A percentile compares a stretch with the other conserved stretches of the same genome.
Conservation (phyloP, 169 alveolate species). For the Ichthyophthirius multifiliis region DNA sequence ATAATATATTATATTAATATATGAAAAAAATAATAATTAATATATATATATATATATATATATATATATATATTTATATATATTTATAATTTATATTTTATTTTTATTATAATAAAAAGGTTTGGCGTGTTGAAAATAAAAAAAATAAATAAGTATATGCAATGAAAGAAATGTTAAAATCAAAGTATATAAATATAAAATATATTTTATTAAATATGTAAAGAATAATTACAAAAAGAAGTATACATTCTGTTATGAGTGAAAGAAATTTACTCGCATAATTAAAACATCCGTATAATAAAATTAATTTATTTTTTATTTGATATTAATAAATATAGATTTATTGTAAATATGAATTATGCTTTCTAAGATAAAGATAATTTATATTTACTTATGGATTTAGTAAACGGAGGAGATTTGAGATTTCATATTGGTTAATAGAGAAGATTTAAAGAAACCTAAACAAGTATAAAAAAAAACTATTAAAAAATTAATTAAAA, state of each 20-base stretch:
- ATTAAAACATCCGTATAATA: conserved; percentile 55
- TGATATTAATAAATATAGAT: conserved; percentile 15
- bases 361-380: conserved; percentile 79
- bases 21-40: no score
- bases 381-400: conserved; percentile 72
- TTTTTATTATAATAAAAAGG: neutral
- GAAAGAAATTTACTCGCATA: conserved; percentile 72
- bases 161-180: conserved; percentile 80
- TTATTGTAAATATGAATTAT: conserved; percentile 76
- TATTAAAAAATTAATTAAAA: neutral
- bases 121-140: conserved; percentile 72
- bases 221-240: conserved; percentile 65
- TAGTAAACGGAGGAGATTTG: conserved; percentile 82
- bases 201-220: neutral
- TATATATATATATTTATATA: no score
- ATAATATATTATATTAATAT: no score
- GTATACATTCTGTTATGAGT: conserved; percentile 69
- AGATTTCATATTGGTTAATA: conserved; percentile 70
- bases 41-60: no score
- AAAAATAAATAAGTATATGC: conserved; percentile 59
- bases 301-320: neutral
- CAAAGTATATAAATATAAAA: neutral
- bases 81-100: no score
- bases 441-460: conserved; percentile 61
- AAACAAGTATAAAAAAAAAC: conserved; percentile 39